Conservation (phyloP, 108 stramenopile genomes). For the Cylindrotheca closterium region DNA sequence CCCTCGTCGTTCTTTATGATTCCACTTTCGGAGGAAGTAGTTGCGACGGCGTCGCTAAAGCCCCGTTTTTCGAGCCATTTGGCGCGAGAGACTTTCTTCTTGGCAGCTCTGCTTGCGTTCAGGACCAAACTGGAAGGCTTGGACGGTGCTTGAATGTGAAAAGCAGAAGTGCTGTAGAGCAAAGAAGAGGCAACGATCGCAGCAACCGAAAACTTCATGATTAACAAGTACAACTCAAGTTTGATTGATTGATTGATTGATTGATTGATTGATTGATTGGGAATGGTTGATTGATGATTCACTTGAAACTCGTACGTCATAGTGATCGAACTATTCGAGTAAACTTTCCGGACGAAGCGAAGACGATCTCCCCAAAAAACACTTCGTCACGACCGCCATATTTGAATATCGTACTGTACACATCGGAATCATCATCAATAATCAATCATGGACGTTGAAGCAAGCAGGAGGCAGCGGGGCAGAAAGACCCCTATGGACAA, state of each 20-base stretch:
- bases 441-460: slow-evolving; percentile 34
- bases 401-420: no score
- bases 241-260: no score
- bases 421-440: no score
- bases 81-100: slow-evolving; percentile 60
- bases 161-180: slow-evolving; percentile 41
- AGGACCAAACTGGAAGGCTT: slow-evolving; percentile 6
- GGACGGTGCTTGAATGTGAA: slow-evolving; percentile 27
- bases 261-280: no score
- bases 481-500: slow-evolving; percentile 12
- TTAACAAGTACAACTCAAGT: no score
- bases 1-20: slow-evolving; percentile 72
- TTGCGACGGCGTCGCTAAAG: slow-evolving; percentile 22
- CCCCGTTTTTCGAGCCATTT: slow-evolving; percentile 77
- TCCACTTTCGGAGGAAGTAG: slow-evolving; percentile 36
- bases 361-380: no score
- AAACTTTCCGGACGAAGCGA: no score
- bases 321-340: no score
- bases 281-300: no score
- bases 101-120: slow-evolving; percentile 50
- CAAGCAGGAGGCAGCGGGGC: not conserved
- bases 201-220: slow-evolving; percentile 56
- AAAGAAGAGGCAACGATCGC: slow-evolving; percentile 33
- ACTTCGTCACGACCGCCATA: no score
- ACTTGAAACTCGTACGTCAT: no score